These are phyloP conservation scores for Zygoascus flipseniorum DNA, from an alignment of 805 yeast species.

Conservation along the genomic window DNA sequence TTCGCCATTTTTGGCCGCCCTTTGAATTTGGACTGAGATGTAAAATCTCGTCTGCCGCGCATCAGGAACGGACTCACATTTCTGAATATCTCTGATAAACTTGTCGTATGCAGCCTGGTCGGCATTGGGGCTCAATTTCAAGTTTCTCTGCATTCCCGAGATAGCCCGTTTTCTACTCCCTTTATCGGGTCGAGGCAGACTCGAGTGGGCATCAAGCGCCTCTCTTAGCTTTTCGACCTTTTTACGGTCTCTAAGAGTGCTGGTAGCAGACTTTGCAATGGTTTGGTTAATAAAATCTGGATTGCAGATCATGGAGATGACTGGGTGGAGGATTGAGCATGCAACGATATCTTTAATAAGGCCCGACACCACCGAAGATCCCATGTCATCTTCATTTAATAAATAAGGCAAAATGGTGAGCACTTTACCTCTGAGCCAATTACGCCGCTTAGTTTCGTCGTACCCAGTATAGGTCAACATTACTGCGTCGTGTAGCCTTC, in stretches of 20 bases:
- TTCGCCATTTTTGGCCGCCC: constrained; percentile 30
- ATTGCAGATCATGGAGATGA: constrained; percentile 46
- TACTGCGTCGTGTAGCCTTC: constrained; percentile 51
- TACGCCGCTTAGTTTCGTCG: constrained; percentile 34
- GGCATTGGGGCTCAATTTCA: constrained; percentile 33
- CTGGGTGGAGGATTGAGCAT: constrained; percentile 47
- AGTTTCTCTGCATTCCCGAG: not conserved
- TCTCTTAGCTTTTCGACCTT: constrained; percentile 66
- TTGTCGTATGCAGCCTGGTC: constrained; percentile 35
- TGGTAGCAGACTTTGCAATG: constrained; percentile 51
- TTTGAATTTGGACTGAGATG: constrained; percentile 39
- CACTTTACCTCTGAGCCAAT: constrained; percentile 40
- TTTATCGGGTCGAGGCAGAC: not conserved
- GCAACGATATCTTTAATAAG: constrained; percentile 59
- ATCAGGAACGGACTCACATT: constrained; percentile 32
- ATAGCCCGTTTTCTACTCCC: constrained; percentile 3
- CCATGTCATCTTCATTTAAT: constrained; percentile 32
- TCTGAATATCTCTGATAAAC: constrained; percentile 31
- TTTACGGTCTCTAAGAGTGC: constrained; percentile 58
- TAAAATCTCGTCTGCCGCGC: constrained; percentile 43
- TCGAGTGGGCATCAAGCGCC: constrained; percentile 42
- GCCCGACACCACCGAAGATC: constrained; percentile 40
- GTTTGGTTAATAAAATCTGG: constrained; percentile 70
- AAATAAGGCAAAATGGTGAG: constrained; percentile 40
- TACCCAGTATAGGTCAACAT: constrained; percentile 30